Percentiles rank a stretch among this genome's conserved stretches.
phyloP scores from a whole-genome alignment of 139 green algal species.

The Auxenochlorella protothecoides region DNA sequence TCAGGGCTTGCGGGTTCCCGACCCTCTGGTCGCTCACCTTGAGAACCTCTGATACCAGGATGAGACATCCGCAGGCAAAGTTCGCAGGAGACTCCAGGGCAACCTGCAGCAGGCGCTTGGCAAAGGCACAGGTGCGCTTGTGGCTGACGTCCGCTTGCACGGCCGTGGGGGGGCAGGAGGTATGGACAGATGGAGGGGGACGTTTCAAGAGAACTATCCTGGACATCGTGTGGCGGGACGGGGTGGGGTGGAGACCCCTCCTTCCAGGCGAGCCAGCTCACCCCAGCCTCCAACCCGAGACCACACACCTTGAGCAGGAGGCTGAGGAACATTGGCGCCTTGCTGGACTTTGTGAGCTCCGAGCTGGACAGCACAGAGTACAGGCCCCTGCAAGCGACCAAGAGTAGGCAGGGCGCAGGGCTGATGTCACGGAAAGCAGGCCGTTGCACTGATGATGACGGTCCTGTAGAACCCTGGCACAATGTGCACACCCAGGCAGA shows the following conservation, averaged over 20 bases:
- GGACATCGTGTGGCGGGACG: too few species aligned
- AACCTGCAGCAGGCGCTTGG: constrained; percentile 88
- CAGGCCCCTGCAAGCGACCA: constrained; percentile 46
- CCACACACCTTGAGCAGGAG: constrained; percentile 69
- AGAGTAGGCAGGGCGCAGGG: too few species aligned
- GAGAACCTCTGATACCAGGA: constrained; percentile 71
- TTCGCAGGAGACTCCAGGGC: constrained; percentile 45
- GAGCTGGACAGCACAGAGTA: constrained; percentile 65
- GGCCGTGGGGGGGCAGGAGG: constrained; percentile 19
- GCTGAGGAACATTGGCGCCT: constrained; percentile 73
- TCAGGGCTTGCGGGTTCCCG: too few species aligned
- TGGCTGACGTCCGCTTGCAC: constrained; percentile 61
- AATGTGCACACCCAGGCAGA: too few species aligned
- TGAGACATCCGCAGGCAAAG: constrained; percentile 77
- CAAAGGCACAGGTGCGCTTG: constrained; percentile 67
- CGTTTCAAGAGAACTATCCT: too few species aligned
- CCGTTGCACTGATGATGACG: too few species aligned
- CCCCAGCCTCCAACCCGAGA: too few species aligned
- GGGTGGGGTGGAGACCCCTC: too few species aligned
- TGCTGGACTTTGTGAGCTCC: constrained; percentile 33
- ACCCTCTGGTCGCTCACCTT: constrained; percentile 11
- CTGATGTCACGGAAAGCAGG: too few species aligned
- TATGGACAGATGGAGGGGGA: not conserved
- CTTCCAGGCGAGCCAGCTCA: too few species aligned
- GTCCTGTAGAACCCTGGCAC: too few species aligned